These are phyloP conservation scores for Pleurotus tuoliensis DNA, from an alignment of 768 basidiomycete genomes.

Conservation along the genomic window DNA sequence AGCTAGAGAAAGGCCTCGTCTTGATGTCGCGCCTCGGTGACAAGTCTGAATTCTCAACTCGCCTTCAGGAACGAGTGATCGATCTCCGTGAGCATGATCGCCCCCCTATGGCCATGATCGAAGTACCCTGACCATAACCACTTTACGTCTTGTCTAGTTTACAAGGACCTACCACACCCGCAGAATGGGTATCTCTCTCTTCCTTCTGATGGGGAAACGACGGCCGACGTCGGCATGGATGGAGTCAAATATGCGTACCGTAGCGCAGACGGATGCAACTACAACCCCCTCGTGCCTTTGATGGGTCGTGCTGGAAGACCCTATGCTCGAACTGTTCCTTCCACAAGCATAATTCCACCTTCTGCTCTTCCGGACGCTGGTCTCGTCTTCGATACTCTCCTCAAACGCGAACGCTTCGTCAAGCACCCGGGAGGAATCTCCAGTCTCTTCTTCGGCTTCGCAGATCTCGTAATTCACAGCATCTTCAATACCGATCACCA, in stretches of 20 bases:
- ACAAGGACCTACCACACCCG: conserved; percentile 79
- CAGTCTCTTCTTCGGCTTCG: conserved; percentile 75
- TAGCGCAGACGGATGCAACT: conserved; percentile 56
- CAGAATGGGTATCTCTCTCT: conserved; percentile 47
- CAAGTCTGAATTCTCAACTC: conserved; percentile 23
- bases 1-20: conserved; percentile 63
- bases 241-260: conserved; percentile 48
- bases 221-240: conserved; percentile 12
- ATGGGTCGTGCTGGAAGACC: conserved; percentile 60
- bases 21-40: conserved; percentile 51
- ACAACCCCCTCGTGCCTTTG: conserved; percentile 50
- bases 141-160: conserved; percentile 40
- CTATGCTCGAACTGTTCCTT: conserved; percentile 65
- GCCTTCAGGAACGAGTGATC: conserved; percentile 49
- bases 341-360: conserved; percentile 35
- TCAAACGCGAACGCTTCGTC: conserved; percentile 45
- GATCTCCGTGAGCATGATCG: conserved; percentile 44
- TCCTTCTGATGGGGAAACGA: conserved; percentile 15
- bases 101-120: conserved; percentile 6
- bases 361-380: conserved; percentile 59
- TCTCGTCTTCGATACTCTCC: conserved; percentile 68
- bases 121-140: conserved; percentile 13
- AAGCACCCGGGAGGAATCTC: conserved; percentile 69
- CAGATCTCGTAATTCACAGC: conserved; percentile 69
- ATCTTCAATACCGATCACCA: conserved; percentile 56